Conservation (phyloP, 192 early-diverging fungal species). For the Podochytrium sp. region DNA sequence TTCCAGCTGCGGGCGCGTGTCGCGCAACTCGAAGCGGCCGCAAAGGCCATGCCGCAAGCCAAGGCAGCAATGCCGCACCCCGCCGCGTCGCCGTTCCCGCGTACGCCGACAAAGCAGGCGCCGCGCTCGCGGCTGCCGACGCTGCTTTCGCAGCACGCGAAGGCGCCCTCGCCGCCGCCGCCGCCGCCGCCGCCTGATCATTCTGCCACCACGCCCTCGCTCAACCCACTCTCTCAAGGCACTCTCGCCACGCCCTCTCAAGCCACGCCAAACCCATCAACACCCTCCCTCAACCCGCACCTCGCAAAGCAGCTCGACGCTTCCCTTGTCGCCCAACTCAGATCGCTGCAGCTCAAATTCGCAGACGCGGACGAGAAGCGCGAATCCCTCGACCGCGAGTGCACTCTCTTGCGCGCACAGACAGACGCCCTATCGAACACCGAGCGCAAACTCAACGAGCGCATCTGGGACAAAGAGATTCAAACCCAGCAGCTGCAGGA, state of each 20-base stretch:
- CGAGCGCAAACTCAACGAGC: slow-evolving; percentile 40
- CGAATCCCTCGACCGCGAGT: slow-evolving; percentile 24
- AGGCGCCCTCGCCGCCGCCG: background rate
- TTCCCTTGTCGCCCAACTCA: slow-evolving; percentile 5
- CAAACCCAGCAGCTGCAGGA: slow-evolving; percentile 33
- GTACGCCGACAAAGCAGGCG: background rate
- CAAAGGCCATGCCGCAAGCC: background rate
- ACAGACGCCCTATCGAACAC: slow-evolving; percentile 16
- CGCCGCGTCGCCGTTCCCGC: background rate
- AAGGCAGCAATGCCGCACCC: background rate
- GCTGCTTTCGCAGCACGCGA: too few species aligned
- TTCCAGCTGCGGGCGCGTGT: slow-evolving; percentile 2
- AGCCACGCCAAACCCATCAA: background rate
- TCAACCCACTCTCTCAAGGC: background rate
- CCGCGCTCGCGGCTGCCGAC: background rate
- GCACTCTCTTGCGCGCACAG: slow-evolving; percentile 27
- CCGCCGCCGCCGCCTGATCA: background rate
- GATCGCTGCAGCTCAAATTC: background rate
- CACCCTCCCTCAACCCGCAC: background rate
- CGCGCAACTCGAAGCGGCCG: background rate
- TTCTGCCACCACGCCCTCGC: background rate
- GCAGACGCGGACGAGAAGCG: background rate
- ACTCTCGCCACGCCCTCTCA: background rate
- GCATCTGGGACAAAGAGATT: slow-evolving; percentile 45
- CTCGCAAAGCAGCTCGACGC: slow-evolving; percentile 13